phyloP scores from a whole-genome alignment of 2,329 filamentous ascomycete genomes.

The Chrysoporthe cubensis region DNA sequence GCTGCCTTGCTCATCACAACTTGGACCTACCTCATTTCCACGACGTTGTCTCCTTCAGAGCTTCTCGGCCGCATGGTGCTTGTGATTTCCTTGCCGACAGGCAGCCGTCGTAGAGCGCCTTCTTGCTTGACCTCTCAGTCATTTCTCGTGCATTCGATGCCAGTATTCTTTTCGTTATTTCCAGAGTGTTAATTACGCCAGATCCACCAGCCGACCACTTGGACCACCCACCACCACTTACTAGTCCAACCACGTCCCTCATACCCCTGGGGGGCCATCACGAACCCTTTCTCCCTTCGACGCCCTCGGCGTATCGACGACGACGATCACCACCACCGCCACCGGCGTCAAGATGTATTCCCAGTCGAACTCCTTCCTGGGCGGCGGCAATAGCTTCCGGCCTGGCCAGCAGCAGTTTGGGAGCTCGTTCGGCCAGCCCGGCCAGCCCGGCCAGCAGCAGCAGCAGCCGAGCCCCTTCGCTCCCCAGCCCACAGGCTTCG shows the following conservation, averaged over 20 bases:
- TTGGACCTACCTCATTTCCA: constrained; percentile 1
- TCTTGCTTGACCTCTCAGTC: constrained; percentile 8
- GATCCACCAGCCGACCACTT: constrained; percentile 20
- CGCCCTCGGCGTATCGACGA: constrained; percentile 13
- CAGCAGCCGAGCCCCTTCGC: constrained; percentile 58
- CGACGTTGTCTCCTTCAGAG: constrained; percentile 18
- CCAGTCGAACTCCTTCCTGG: constrained; percentile 83
- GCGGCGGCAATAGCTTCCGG: constrained; percentile 75
- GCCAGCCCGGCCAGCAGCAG: constrained; percentile 44
- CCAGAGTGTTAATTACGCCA: constrained; percentile 18
- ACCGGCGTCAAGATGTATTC: constrained; percentile 72
- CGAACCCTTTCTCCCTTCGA: neutral
- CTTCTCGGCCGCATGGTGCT: constrained; percentile 17
- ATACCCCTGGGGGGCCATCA: constrained; percentile 7
- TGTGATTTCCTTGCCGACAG: constrained; percentile 19
- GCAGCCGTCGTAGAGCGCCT: constrained; percentile 19
- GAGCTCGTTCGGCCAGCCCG: constrained; percentile 47
- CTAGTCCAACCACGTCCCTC: constrained; percentile 6
- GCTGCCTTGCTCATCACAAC: constrained; percentile 19
- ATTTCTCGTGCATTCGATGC: constrained; percentile 4
- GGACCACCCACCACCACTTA: constrained; percentile 7
- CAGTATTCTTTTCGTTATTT: constrained; percentile 19
- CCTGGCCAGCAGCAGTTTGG: constrained; percentile 65
- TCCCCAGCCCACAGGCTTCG: constrained; percentile 64
- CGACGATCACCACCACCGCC: neutral